These are phyloP conservation scores for Tylopilus intermedius DNA, from an alignment of 768 basidiomycete species.

Conservation along the genomic window DNA sequence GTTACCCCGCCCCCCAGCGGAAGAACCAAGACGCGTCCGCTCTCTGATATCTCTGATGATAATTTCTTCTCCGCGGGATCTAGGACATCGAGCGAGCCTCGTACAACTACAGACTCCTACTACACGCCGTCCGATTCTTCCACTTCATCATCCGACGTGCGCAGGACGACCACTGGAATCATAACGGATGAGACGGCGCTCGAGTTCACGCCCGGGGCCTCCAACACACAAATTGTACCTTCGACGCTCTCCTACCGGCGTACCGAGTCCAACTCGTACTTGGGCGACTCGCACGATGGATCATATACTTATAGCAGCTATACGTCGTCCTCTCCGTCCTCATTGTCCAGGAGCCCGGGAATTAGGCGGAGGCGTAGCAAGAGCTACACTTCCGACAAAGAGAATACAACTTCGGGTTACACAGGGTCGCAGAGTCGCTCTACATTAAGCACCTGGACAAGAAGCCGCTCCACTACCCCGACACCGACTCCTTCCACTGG, in stretches of 20 bases:
- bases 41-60: slow-evolving; percentile 38
- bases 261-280: slow-evolving; percentile 50
- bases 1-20: slow-evolving; percentile 44
- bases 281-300: slow-evolving; percentile 50
- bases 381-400: slow-evolving; percentile 48
- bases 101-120: slow-evolving; percentile 29
- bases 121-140: slow-evolving; percentile 34
- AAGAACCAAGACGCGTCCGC: slow-evolving; percentile 26
- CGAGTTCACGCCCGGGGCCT: slow-evolving; percentile 34
- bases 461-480: slow-evolving; percentile 29
- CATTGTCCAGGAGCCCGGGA: slow-evolving; percentile 53
- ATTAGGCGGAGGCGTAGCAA: slow-evolving; percentile 49
- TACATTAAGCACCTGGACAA: slow-evolving; percentile 31
- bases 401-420: slow-evolving; percentile 40
- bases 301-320: slow-evolving; percentile 32
- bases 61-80: slow-evolving; percentile 44
- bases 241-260: slow-evolving; percentile 51
- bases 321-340: slow-evolving; percentile 44
- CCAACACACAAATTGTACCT: slow-evolving; percentile 42
- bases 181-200: slow-evolving; percentile 38
- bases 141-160: slow-evolving; percentile 24
- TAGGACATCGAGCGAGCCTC: slow-evolving; percentile 29
- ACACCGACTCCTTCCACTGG: slow-evolving; percentile 31
- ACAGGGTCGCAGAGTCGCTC: slow-evolving; percentile 32
- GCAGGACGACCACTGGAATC: slow-evolving; percentile 29